These are phyloP conservation scores for Trichoderma erinaceum DNA, from an alignment of 495 filamentous ascomycete genomes.

Conservation along the genomic window DNA sequence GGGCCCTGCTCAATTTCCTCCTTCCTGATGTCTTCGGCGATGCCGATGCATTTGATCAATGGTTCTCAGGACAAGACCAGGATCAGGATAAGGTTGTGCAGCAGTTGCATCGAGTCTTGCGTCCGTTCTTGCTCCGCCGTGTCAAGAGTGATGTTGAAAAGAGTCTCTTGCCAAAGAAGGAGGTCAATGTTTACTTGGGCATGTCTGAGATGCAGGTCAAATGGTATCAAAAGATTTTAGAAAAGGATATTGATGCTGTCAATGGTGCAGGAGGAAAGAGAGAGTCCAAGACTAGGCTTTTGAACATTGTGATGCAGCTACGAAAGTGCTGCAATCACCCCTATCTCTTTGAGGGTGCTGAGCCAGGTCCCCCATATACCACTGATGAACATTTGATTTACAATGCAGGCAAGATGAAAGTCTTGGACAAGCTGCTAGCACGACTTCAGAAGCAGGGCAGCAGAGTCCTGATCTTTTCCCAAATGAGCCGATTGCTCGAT, in stretches of 20 bases:
- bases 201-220: conserved; percentile 99
- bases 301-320: conserved; percentile 99
- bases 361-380: conserved; percentile 95
- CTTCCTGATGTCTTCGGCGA: conserved; percentile 97
- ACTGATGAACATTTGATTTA: conserved; percentile 93
- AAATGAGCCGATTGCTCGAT: conserved; percentile 96
- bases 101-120: conserved; percentile 87
- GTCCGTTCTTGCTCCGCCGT: conserved; percentile 90
- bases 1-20: conserved; percentile 95
- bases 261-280: conserved; percentile 94
- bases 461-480: conserved; percentile 95
- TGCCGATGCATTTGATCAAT: conserved; percentile 94
- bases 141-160: conserved; percentile 99
- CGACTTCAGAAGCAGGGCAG: conserved; percentile 80
- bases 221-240: conserved; percentile 98
- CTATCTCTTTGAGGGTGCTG: conserved; percentile 96
- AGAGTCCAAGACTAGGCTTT: conserved; percentile 96
- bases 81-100: conserved; percentile 97
- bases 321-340: conserved; percentile 99
- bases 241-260: conserved; percentile 98
- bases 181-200: conserved; percentile 92
- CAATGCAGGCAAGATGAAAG: conserved; percentile 96
- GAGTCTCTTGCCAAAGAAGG: conserved; percentile 94
- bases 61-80: conserved; percentile 84
- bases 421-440: conserved; percentile 86